Evolutionary conservation across 306 rosid species (phyloP), one percentile per base, ranked within the genome.

Genomic region (Lathyrus tuberosus): DNA sequence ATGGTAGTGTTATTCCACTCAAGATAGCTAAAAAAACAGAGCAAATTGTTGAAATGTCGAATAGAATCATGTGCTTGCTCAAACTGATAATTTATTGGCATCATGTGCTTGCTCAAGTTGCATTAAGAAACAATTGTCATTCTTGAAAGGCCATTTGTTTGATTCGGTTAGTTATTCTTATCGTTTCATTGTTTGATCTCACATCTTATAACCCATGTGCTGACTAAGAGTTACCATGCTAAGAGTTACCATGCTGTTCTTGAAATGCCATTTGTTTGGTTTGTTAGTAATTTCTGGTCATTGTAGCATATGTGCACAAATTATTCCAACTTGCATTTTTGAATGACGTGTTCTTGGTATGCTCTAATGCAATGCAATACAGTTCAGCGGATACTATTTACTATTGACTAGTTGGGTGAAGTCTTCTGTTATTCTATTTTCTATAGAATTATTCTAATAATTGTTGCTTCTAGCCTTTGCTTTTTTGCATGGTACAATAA

Each of bases 361-460:
- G 91, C 80, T 83, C 96, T 71, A 92, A 92, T 80, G 98, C 95
- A 22, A 92, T 89, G 98, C 86, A 86, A 77, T 89, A 92, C 53
- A 89, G 89, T 72, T 80, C 89, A 42, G 35, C 87, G 4, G 93
- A 88, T 77, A 88, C 96, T 15, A 83, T 89, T 47, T 92, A 85
- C 78, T 83, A 83, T 51, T 86, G 98, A 64, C 98, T n/a, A 92
- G 98, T 96, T 92, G 72, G 67, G 10, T 17, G 72, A 48, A 11
- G 69, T 71, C 56, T 73, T 58, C 77, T 53, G 57, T 65, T 59
- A 24, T 67, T 20, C 53, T 56, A 24, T 47, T 12, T 43, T 49
- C 5, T 1, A 22, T 22, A 22, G 24, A 22, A 22, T 22, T 22
- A 22, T 22, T 22, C 24, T 22, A 22, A 22, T 22, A 22, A 22